phyloP scores from a whole-genome alignment of 768 basidiomycete genomes.

The Fibroporia radiculosa region DNA sequence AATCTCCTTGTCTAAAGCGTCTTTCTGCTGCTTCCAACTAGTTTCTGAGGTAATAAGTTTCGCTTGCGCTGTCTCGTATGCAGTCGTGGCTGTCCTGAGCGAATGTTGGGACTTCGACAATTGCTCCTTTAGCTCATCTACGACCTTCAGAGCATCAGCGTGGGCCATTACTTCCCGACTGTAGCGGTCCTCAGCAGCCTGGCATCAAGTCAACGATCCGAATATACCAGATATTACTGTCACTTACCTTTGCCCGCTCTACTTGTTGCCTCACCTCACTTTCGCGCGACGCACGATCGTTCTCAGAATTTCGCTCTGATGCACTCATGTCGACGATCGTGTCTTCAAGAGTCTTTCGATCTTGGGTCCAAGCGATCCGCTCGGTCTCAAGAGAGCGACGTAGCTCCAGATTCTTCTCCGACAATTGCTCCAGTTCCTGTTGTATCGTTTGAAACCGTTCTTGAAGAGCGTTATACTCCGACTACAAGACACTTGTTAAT shows the following conservation, averaged over 20 bases:
- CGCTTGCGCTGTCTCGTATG: conserved; percentile 66
- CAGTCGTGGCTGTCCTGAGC: conserved; percentile 50
- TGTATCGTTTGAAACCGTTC: conserved; percentile 50
- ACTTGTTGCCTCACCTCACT: conserved; percentile 60
- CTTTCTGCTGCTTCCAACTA: conserved; percentile 79
- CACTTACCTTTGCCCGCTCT: conserved; percentile 56
- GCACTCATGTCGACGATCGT: conserved; percentile 75
- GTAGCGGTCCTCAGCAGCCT: conserved; percentile 72
- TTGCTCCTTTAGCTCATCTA: conserved; percentile 58
- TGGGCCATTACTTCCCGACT: conserved; percentile 77
- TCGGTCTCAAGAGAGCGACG: conserved; percentile 64
- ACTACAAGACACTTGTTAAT: conserved; percentile 34
- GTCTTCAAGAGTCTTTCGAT: conserved; percentile 78
- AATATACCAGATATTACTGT: background rate
- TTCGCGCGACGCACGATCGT: conserved; percentile 54
- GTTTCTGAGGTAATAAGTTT: conserved; percentile 64
- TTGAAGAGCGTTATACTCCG: conserved; percentile 54
- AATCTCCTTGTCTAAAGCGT: conserved; percentile 71
- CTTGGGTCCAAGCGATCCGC: conserved; percentile 60
- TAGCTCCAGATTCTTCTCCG: conserved; percentile 44
- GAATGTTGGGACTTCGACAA: conserved; percentile 42
- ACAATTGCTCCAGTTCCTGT: conserved; percentile 43
- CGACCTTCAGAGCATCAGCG: conserved; percentile 73
- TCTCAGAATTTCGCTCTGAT: conserved; percentile 62
- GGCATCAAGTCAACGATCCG: background rate